Evolutionary conservation across 768 basidiomycete genomes (phyloP), one percentile per base, ranked within the genome.

Genomic region (Cystofilobasidium capitatum): DNA sequence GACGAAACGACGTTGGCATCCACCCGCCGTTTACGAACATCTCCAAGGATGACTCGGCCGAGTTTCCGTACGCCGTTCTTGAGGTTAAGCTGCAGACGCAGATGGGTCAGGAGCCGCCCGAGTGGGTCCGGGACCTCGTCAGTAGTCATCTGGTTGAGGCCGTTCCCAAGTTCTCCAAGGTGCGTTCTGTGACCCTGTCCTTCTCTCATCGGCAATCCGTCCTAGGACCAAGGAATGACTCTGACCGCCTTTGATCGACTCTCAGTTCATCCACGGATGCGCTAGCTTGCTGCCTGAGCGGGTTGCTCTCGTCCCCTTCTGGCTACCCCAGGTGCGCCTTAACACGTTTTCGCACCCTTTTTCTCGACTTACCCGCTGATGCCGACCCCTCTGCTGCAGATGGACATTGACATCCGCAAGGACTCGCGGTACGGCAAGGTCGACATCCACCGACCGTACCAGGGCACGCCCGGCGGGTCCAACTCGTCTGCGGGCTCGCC

Each of bases 71-170:
- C 74, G 96, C 93, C 35, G 88, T 99, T 5, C 80, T 99, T 8
- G 96, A 99, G 77, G 92, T 99, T 73, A 99, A 99, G 79, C 79
- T 98, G 31, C 93, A 98, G 78, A 98, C 93, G 2, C 92, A 97
- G 74, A 82, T 87, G 69, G 96, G 96, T 0, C 93, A 97, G 76
- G 85, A 96, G 75, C 93, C 96, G 4, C 94, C 94, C 0, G 81
- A 87, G 74, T 99, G 96, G 96, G 91, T 98, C 22, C 85, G 86
- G 8, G 94, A 98, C 64, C 84, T 99, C n/a, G 91, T 98, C 29
- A 85, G 88, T 72, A 91, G 89, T 35, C 91, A 98, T 78, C 79
- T 98, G 8, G 94, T 98, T 22, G 96, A 97, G 77, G 91, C 93
- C 16, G 91, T 99, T 0, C 96, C 96, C 39, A 98, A 98, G 79